Evolutionary conservation across 495 filamentous ascomycete genomes (phyloP).

Genomic region (Aspergillus nanangensis): DNA sequence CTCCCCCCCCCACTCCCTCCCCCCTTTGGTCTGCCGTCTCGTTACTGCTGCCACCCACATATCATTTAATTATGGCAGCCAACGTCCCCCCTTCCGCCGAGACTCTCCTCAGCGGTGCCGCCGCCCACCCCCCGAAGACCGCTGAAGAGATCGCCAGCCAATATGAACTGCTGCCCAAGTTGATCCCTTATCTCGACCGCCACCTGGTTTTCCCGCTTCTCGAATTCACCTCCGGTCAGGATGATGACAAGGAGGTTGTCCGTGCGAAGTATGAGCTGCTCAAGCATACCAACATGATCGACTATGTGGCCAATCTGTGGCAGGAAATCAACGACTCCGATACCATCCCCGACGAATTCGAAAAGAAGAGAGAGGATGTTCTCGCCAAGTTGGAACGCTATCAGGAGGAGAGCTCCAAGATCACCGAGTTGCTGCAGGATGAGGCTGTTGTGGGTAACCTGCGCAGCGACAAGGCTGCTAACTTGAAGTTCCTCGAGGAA

Average conservation of each 20-base stretch:
- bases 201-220: conserved; percentile 93
- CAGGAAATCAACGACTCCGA: conserved; percentile 77
- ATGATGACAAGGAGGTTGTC: conserved; percentile 62
- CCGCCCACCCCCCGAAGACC: conserved; percentile 38
- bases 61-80: conserved; percentile 66
- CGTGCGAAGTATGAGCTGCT: conserved; percentile 87
- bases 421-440: conserved; percentile 75
- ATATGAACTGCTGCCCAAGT: conserved; percentile 81
- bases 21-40: conserved; percentile 12
- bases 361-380: conserved; percentile 83
- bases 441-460: conserved; percentile 85
- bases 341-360: conserved; percentile 76
- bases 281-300: conserved; percentile 95
- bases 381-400: conserved; percentile 72
- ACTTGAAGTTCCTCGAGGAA: conserved; percentile 93
- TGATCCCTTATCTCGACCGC: conserved; percentile 89
- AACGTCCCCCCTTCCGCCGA: conserved; percentile 51
- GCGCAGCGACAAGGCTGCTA: conserved; percentile 92
- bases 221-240: conserved; percentile 66
- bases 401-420: conserved; percentile 79
- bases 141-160: conserved; percentile 55
- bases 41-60: conserved; percentile 11
- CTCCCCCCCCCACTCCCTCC: conserved; percentile 7
- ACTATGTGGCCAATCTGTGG: conserved; percentile 88
- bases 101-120: conserved; percentile 50